Evolutionary conservation across 208 protist genomes (phyloP), one percentile per base, ranked within the genome.

Genomic region (Phytomonas sp.): DNA sequence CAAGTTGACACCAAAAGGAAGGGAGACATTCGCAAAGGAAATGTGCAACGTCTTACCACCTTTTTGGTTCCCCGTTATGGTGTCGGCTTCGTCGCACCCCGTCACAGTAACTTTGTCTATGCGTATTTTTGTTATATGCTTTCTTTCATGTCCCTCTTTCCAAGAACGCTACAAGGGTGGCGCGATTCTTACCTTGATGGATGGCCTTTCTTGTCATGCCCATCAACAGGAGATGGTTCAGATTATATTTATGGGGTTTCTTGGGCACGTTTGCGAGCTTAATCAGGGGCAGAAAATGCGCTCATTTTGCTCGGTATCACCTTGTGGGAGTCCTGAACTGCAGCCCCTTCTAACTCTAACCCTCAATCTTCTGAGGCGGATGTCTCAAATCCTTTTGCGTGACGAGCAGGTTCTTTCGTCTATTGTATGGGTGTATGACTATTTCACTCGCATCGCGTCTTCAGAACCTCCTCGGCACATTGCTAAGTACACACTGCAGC

Each of bases 31-130:
- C 51, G 53, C 71, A 33, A 29, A 70, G 32, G 68, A 61, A 32
- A 73, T 92, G 33, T 68, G 60, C 62, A 31, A 71, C 23, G 67
- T 79, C 31, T 56, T 84, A 37, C 81, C 87, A 17, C 70, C 72
- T 11, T 87, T 77, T 71, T 93, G 84, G 84, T 88, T 89, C 40
- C 68, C 72, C 0, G 67, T 70, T 36, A 80, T 90, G 78, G 70
- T 79, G 20, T 75, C 75, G 0, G 31, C 63, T 69, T 67, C 59
- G 31, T 75, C 84, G 11, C 78, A 89, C 71, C 80, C 84, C 9
- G 81, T 87, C 31, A 78, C 82, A 6, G 87, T 74, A 26, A 72
- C 74, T 1, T 71, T 93, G 29, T 43, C 84, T 40, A 30, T 85
- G 32, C 84, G 78, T 29, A 76, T 88, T 32, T 87, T 90, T 68